These are phyloP conservation scores for Raphanus raphanistrum DNA, from an alignment of 345 rosid genomes.

Conservation along the genomic window DNA sequence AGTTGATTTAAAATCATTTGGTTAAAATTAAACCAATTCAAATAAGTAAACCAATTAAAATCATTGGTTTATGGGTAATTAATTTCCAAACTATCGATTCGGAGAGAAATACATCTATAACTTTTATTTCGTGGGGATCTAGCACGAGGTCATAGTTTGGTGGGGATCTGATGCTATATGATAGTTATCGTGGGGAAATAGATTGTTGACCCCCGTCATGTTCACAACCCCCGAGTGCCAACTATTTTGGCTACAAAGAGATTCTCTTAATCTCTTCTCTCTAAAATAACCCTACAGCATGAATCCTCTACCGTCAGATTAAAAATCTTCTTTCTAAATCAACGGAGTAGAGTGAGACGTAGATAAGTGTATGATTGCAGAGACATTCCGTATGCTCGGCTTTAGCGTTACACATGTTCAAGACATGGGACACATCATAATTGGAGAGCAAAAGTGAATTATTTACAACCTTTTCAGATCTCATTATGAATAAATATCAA, in stretches of 20 bases:
- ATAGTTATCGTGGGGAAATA: no score
- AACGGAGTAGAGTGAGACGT: not conserved
- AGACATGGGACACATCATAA: constrained; percentile 35
- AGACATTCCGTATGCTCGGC: constrained; percentile 18
- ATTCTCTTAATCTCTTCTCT: constrained; percentile 11
- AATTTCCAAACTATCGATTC: no score
- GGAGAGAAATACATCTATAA: no score
- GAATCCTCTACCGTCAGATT: constrained; percentile 21
- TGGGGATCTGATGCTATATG: no score
- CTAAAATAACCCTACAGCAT: not conserved
- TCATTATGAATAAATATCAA: not conserved
- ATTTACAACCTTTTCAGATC: constrained; percentile 29
- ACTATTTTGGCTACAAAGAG: constrained; percentile 19
- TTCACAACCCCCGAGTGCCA: not conserved
- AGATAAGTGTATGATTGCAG: not conserved
- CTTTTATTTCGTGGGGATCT: no score
- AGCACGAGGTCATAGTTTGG: no score
- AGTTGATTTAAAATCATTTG: no score
- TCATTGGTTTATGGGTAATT: no score
- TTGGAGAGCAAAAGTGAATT: constrained; percentile 27
- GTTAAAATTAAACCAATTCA: no score
- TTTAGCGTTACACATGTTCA: constrained; percentile 34
- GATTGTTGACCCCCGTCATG: no score
- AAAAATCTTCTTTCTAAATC: not conserved
- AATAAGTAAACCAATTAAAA: no score